These are phyloP conservation scores for Penicillium polonicum DNA, from an alignment of 2,329 filamentous ascomycete genomes.

Conservation along the genomic window DNA sequence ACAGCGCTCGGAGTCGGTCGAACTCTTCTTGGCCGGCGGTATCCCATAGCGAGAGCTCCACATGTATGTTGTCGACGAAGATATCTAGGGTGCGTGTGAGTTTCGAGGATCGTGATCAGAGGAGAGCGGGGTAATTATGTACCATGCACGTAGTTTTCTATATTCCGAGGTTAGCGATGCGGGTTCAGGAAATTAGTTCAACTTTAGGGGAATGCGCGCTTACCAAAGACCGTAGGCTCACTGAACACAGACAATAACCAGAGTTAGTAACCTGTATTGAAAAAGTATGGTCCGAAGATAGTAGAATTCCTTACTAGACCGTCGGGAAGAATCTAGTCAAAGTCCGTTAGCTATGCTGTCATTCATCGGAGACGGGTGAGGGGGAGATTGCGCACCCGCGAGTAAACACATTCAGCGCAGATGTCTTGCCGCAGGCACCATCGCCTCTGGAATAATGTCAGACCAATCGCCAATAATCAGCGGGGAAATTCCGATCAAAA, in stretches of 20 bases:
- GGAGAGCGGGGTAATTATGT: slow-evolving; percentile 26
- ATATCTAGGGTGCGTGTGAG: slow-evolving; percentile 64
- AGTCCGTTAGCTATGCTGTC: slow-evolving; percentile 20
- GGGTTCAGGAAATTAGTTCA: neutral
- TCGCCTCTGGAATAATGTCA: slow-evolving; percentile 66
- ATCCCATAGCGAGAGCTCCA: slow-evolving; percentile 97
- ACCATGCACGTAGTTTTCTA: slow-evolving; percentile 98
- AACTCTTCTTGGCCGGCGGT: slow-evolving; percentile 99
- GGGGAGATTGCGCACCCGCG: slow-evolving; percentile 66
- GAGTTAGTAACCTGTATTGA: slow-evolving; percentile 22
- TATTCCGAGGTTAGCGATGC: slow-evolving; percentile 13
- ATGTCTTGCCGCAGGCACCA: slow-evolving; percentile 96
- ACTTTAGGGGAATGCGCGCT: slow-evolving; percentile 21
- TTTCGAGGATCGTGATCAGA: slow-evolving; percentile 6
- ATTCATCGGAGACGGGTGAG: slow-evolving; percentile 1
- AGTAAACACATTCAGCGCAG: slow-evolving; percentile 95
- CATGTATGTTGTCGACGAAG: slow-evolving; percentile 95
- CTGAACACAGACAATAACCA: slow-evolving; percentile 36
- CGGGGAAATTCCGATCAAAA: slow-evolving; percentile 8
- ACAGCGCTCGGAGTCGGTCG: slow-evolving; percentile 89
- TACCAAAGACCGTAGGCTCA: slow-evolving; percentile 89
- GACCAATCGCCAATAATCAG: slow-evolving; percentile 8
- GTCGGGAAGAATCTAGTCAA: slow-evolving; percentile 82
- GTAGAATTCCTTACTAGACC: slow-evolving; percentile 66
- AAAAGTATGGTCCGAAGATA: neutral